A percentile compares a stretch with the other conserved stretches of the same genome.
Conservation (phyloP, 2,329 filamentous ascomycete genomes). For the Penicillium decumbens region DNA sequence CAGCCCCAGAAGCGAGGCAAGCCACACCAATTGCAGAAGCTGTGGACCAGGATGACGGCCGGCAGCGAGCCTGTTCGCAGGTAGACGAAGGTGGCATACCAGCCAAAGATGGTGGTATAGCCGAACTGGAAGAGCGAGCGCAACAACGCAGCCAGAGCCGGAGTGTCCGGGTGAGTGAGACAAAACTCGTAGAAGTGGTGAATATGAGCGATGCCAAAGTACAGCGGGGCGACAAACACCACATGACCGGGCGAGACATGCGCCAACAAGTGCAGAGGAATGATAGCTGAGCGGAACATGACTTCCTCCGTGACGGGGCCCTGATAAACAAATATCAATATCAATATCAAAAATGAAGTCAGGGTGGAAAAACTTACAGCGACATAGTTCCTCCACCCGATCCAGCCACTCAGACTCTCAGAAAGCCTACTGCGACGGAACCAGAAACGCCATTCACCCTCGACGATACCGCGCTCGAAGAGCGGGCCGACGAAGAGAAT, state of each 20-base stretch:
- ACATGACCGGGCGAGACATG: conserved; percentile 54
- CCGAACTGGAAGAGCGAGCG: conserved; percentile 77
- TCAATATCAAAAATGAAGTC: conserved; percentile 7
- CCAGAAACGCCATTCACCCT: conserved; percentile 66
- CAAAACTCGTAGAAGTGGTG: conserved; percentile 97
- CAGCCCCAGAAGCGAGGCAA: conserved; percentile 80
- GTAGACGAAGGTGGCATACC: conserved; percentile 85
- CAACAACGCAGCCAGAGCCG: conserved; percentile 58
- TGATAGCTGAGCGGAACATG: conserved; percentile 81
- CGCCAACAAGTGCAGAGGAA: conserved; percentile 75
- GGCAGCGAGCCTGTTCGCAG: conserved; percentile 77
- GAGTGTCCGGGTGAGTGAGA: conserved; percentile 68
- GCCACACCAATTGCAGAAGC: conserved; percentile 90
- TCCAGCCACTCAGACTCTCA: conserved; percentile 67
- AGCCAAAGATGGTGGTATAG: conserved; percentile 90
- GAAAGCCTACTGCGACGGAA: conserved; percentile 52
- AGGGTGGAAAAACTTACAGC: conserved; percentile 56
- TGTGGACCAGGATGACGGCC: conserved; percentile 70
- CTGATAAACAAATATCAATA: conserved; percentile 38
- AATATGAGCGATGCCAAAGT: conserved; percentile 88
- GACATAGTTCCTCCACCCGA: conserved; percentile 79
- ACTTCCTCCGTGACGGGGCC: conserved; percentile 89
- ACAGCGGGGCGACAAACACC: conserved; percentile 76
- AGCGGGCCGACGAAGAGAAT: conserved; percentile 80
- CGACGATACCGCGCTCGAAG: conserved; percentile 71